Conservation (phyloP, 495 filamentous ascomycete genomes). For the Stereocaulon alpinum region DNA sequence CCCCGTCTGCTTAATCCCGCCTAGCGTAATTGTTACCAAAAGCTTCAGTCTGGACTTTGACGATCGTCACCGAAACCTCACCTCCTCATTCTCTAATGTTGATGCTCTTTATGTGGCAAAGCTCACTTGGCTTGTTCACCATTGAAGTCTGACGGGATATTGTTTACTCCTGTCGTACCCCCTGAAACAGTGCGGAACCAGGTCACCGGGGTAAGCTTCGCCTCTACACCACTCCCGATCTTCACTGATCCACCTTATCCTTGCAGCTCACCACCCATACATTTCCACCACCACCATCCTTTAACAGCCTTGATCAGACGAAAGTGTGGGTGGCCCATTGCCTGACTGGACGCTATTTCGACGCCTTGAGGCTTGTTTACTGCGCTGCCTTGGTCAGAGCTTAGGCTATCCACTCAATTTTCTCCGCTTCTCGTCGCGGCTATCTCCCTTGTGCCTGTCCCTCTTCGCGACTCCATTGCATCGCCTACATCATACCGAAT, state of each 20-base stretch:
- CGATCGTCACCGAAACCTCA: neutral
- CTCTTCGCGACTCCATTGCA: constrained; percentile 12
- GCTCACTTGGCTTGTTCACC: neutral
- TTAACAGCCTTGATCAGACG: neutral
- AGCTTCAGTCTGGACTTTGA: constrained; percentile 1
- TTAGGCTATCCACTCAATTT: constrained; percentile 23
- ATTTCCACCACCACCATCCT: neutral
- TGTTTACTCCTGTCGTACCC: neutral
- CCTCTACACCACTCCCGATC: neutral
- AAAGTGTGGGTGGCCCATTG: neutral
- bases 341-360: constrained; percentile 8
- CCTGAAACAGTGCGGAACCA: constrained; percentile 1
- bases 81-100: neutral
- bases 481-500: constrained; percentile 13
- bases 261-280: neutral
- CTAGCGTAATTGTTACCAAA: neutral
- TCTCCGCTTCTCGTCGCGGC: constrained; percentile 25
- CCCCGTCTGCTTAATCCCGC: neutral
- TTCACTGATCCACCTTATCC: neutral
- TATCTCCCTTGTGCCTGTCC: constrained; percentile 15
- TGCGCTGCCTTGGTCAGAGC: constrained; percentile 10
- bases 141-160: neutral
- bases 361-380: constrained; percentile 5
- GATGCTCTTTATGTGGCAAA: neutral
- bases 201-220: neutral